Conservation (phyloP, 805 yeast species). For the Wickerhamomyces canadensis region DNA sequence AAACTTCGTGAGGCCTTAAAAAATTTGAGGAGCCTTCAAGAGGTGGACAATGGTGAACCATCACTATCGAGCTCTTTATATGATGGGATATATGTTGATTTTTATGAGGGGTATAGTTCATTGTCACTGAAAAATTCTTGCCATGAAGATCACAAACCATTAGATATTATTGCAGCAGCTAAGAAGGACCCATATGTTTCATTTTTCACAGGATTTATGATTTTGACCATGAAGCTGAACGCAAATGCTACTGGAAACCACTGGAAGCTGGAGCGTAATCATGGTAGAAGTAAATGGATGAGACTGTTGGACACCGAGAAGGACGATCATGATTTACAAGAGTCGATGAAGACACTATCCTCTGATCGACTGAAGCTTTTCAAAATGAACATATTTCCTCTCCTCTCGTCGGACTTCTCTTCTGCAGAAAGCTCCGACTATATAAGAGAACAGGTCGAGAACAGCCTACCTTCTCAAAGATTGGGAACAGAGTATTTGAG, state of each 20-base stretch:
- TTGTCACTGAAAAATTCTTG: slow-evolving; percentile 12
- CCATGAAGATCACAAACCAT: slow-evolving; percentile 20
- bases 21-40: too few species aligned
- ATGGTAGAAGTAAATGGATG: slow-evolving; percentile 19
- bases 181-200: slow-evolving; percentile 18
- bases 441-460: slow-evolving; percentile 26
- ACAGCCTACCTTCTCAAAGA: slow-evolving; percentile 30
- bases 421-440: slow-evolving; percentile 21
- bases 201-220: slow-evolving; percentile 12
- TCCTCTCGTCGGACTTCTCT: slow-evolving; percentile 5
- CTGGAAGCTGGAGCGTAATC: slow-evolving; percentile 10
- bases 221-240: slow-evolving; percentile 9
- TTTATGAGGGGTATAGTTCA: slow-evolving; percentile 12
- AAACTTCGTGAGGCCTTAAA: not conserved
- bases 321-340: slow-evolving; percentile 8
- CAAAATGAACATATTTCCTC: slow-evolving; percentile 5
- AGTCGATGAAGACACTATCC: slow-evolving; percentile 3
- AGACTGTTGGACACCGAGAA: slow-evolving; percentile 9
- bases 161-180: slow-evolving; percentile 9
- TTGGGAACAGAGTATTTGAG: slow-evolving; percentile 36
- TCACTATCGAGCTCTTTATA: not conserved
- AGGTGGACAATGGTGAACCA: too few species aligned
- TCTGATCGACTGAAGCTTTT: slow-evolving; percentile 7
- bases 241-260: slow-evolving; percentile 4
- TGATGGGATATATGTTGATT: slow-evolving; percentile 6